Evolutionary conservation across 2,329 filamentous ascomycete species (phyloP), one percentile per base, ranked within the genome.

Genomic region (Xylariaceae sp.): DNA sequence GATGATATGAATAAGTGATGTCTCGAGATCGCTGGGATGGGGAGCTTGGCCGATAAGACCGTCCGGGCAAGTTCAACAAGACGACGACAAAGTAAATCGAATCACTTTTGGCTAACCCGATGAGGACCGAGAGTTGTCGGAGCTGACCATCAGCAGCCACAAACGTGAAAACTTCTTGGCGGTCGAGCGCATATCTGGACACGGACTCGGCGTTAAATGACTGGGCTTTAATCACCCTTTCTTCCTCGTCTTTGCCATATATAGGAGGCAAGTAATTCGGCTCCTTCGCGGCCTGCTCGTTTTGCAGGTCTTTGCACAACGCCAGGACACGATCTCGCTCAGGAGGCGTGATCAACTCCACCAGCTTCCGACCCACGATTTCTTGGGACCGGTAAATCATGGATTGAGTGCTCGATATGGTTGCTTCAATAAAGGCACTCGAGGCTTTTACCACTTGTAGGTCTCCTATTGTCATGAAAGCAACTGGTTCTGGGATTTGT

Each of bases 201-300:
- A 85, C 66, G 39, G 84, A 82, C 51, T 85, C 82, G 0, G 75
- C 63, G 9, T 73, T 74, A 65, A 87, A 84, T 0, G 81, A 79
- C 11, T 86, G 75, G 1, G 75, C 74, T 58, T 82, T 79, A 37
- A 86, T 80, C 13, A 84, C 77, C 30, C 79, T 76, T 23, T 83
- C 79, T 54, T 83, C 79, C 59, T 82, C 79, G 52, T 78, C 73
- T 63, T 79, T 79, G 44, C 76, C 78, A 61, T 83, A 79, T n/a
- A 87, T 87, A 1, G 85, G 85, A 3, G 85, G 84, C 17, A 87
- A 75, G 68, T 87, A 87, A 51, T 83, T 84, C 15, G 84, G 84
- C 35, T 85, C 82, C 57, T 78, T 82, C 64, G 78, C 75, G 37
- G 77, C 74, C 61, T 84, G 83, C 64, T 88, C 84, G 13, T 81